A percentile compares a stretch with the other conserved stretches of the same genome.
These are phyloP conservation scores for Pseudogymnoascus sp. DNA, from an alignment of 2,329 filamentous ascomycete species.

Conservation along the genomic window DNA sequence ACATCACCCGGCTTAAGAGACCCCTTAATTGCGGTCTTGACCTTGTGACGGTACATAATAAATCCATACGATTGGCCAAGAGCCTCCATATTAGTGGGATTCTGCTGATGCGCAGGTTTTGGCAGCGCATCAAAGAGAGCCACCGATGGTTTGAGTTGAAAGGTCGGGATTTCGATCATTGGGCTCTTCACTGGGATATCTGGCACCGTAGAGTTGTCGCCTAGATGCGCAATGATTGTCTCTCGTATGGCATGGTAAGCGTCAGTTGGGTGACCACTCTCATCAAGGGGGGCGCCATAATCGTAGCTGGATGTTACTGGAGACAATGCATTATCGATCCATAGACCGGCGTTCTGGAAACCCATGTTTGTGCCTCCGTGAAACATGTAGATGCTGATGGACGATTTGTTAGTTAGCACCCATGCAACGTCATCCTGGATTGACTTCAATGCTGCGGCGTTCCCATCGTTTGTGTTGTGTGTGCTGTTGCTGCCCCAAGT, in stretches of 20 bases:
- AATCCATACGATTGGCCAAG: conserved; percentile 39
- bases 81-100: conserved; percentile 39
- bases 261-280: conserved; percentile 40
- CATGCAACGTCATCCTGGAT: conserved; percentile 32
- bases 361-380: conserved; percentile 47
- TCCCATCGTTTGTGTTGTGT: conserved; percentile 31
- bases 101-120: conserved; percentile 18
- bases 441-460: conserved; percentile 20
- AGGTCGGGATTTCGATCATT: conserved; percentile 29
- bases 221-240: conserved; percentile 33
- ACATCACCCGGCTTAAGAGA: conserved; percentile 35
- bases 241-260: conserved; percentile 37
- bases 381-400: conserved; percentile 46
- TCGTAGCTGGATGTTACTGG: conserved; percentile 43
- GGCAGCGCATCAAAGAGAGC: conserved; percentile 34
- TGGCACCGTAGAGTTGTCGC: conserved; percentile 31
- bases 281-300: conserved; percentile 43
- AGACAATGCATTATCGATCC: conserved; percentile 32
- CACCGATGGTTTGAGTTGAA: conserved; percentile 33
- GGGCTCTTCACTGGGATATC: conserved; percentile 30
- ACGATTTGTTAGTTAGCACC: conserved; percentile 33
- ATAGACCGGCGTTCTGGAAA: conserved; percentile 40
- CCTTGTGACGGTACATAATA: conserved; percentile 36
- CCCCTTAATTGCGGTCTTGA: conserved; percentile 26
- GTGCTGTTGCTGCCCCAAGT: conserved; percentile 36